These are phyloP conservation scores for Vitis rupestris DNA, from an alignment of 164 flowering plant genomes.

Conservation along the genomic window DNA sequence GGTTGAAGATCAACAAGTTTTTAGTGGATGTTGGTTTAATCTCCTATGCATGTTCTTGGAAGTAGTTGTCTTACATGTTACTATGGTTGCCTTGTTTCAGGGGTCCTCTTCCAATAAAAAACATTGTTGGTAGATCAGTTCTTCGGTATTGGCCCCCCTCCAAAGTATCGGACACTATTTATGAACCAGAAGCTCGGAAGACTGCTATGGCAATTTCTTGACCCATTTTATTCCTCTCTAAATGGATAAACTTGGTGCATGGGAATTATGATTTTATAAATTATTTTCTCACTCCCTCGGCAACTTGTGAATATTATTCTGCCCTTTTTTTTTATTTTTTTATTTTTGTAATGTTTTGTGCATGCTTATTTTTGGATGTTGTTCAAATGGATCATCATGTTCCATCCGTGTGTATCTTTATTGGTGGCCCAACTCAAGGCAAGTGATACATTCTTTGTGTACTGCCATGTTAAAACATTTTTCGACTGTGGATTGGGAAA, in stretches of 20 bases:
- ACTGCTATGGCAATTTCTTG: constrained; percentile 45
- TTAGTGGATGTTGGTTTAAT: not conserved
- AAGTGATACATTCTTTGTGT: not conserved
- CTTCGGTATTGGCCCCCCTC: constrained; percentile 95
- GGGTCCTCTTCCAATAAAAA: constrained; percentile 92
- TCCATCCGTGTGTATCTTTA: constrained; percentile 8
- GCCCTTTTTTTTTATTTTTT: no score
- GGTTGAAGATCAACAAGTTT: not conserved
- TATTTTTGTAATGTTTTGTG: not conserved
- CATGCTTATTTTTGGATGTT: constrained; percentile 1
- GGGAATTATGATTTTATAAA: constrained; percentile 2
- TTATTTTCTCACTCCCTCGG: not conserved
- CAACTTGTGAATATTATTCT: constrained; percentile 9
- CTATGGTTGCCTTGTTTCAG: constrained; percentile 38
- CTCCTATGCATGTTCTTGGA: not conserved
- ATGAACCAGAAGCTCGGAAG: constrained; percentile 28
- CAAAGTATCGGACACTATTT: constrained; percentile 48
- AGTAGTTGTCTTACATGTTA: not conserved
- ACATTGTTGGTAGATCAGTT: constrained; percentile 87
- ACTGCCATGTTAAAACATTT: not conserved
- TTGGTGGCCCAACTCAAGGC: not conserved
- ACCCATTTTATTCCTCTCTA: constrained; percentile 18
- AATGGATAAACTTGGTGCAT: no score
- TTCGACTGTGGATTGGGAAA: not conserved
- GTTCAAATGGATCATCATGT: constrained; percentile 6